Evolutionary conservation across 441 rosid species (phyloP), one percentile per base, ranked within the genome.

Genomic region (Populus hybrid): DNA sequence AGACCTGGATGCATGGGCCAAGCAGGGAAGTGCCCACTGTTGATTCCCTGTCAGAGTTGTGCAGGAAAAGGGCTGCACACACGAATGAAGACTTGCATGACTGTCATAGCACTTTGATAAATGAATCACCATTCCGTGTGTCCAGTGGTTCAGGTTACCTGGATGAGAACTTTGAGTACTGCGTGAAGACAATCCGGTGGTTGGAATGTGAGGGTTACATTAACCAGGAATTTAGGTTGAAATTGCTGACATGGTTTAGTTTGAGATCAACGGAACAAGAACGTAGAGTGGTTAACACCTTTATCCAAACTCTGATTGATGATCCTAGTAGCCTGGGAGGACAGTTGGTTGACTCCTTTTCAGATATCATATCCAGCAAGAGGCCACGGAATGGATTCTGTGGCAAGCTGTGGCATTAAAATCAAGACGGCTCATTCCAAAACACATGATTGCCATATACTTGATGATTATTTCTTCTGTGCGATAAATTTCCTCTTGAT

Each of bases 211-310:
- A 82, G 79, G 97, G 98, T 59, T 90, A 93, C 81, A 92, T 97
- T 2, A 83, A 90, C 73, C 93, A 87, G 84, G 93, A 88, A 70
- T 97, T 97, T 83, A 92, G 99, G 84, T 80, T 92, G 83, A 97
- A 89, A 77, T 87, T 97, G 86, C 84, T 97, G 77, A 95, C 99
- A 67, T 97, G 99, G 99, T 97, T 89, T 85, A 92, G 99, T 85
- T 82, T 93, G 83, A 88, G 95, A 83, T 95, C 99, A 20, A 92
- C 94, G 0, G 90, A 85, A 59, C 97, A 89, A 77, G 98, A 97
- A 79, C 96, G 97, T 16, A 84, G 98, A 67, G 96, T 97, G 74
- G 97, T 97, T 75, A 90, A 88, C 81, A 89, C 97, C 34, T 97
- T 93, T 79, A 91, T 97, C 84, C 93, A 93, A 79, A 90, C 98